Evolutionary conservation across 1,284 basidiomycete genomes (phyloP), one percentile per base, ranked within the genome.

Genomic region (Wallemia hederae): DNA sequence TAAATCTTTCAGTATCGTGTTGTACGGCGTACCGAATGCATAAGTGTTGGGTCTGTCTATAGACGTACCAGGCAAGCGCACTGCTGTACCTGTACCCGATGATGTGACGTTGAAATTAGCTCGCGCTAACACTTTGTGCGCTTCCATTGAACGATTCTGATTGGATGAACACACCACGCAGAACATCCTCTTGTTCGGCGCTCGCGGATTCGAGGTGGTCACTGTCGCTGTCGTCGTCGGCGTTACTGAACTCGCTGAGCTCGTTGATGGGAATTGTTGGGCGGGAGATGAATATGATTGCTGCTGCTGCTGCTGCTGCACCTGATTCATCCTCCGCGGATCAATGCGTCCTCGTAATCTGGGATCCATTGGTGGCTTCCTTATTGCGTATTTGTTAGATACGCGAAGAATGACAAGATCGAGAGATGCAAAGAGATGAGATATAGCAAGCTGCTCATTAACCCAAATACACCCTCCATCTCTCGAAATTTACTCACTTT

Each of bases 1-100:
- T n/a, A 99, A 75, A 67, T 99, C 91, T 68, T 90, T 81, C 68
- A 88, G 98, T 67, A 99, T 99, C 27, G 80, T 75, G 65, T 97
- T 88, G 71, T 99, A 99, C 0, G 94, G 90, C n/a, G 92, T 98
- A 27, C 94, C 94, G 70, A 99, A 99, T 0, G 82, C 72, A 70
- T 96, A 98, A 61, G 96, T 90, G 70, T 98, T 98, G 19, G 94
- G 94, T 68, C 89, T 90, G 75, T 98, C 91, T 73, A 94, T 85
- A 25, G 91, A 83, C 27, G 92, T 84, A 0, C 94, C 94, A 14
- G 94, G 94, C 24, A 99, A 73, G 58, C 94, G 84, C 59, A 99
- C 94, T 19, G 90, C 88, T 0, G 92, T 96, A 24, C 94, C 94
- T 59, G 94, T 98, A 7, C 94, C 94, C 7, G 81, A 90, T 0